Evolutionary conservation across 202 grass and related monocot species (phyloP), one percentile per base, ranked within the genome.

Genomic region (Musa balbisiana): DNA sequence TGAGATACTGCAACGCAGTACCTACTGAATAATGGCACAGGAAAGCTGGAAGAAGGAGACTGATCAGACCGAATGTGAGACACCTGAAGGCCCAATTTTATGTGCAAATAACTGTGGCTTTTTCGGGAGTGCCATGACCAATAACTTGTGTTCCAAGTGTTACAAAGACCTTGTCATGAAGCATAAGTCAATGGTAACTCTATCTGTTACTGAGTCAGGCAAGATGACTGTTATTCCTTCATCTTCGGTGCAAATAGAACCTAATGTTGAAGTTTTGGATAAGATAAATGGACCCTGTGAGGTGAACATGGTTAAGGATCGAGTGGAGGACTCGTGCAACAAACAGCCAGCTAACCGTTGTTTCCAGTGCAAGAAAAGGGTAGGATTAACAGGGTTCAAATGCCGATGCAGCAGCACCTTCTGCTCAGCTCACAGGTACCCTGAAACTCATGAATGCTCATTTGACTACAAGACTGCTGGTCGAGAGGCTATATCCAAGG

Each of bases 41-140:
- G 92, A 92, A 73, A 89, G 92, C 82, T 89, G 89, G 92, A 92
- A 89, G 80, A 84, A 92, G 29, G 92, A 92, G 83, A 72, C 84
- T 27, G 87, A 90, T 16, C 78, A 79, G 53, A 87, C 84, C 8
- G 85, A 82, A 63, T 77, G 77, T 12, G 78, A 88, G 10, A 78
- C 87, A 1, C 92, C 87, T 1, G 92, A 96, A 76, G 83, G 75
- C 23, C 87, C 92, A 1, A 82, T 84, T 65, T 63, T 89, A 70
- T 96, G 92, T 72, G 78, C 84, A 80, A 96, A 96, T 83, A 96
- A 96, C 24, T 96, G 92, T 53, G 92, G 92, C 27, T 96, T 96
- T 81, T 96, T 87, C 1, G 92, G 92, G 33, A 92, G 77, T 62
- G 83, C 87, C 58, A 79, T 86, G 69, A 90, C 92, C 0, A 96